These are phyloP conservation scores for Laguncularia racemosa DNA, from an alignment of 345 rosid species.

Conservation along the genomic window DNA sequence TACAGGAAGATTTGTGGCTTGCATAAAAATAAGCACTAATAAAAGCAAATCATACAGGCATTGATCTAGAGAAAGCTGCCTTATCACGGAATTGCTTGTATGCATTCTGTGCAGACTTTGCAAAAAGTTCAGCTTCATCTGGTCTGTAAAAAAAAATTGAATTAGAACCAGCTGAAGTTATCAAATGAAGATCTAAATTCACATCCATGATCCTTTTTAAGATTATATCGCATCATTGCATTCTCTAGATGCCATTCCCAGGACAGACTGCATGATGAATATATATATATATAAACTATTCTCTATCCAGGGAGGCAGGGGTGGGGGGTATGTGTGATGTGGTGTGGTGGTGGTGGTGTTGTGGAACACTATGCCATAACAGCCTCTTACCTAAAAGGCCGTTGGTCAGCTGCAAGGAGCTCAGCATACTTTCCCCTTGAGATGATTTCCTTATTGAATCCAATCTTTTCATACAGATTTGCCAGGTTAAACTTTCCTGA, in stretches of 20 bases:
- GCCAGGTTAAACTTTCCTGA: slow-evolving; percentile 79
- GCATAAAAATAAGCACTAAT: neutral
- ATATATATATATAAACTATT: neutral
- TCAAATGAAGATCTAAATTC: too few species aligned
- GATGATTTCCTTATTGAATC: slow-evolving; percentile 86
- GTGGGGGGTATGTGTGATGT: too few species aligned
- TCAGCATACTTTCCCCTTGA: slow-evolving; percentile 93
- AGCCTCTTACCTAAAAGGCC: slow-evolving; percentile 66
- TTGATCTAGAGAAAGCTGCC: slow-evolving; percentile 86
- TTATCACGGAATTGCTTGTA: slow-evolving; percentile 78
- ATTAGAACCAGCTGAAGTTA: neutral
- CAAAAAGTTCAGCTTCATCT: slow-evolving; percentile 91
- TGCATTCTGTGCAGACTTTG: slow-evolving; percentile 69
- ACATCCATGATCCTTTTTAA: too few species aligned
- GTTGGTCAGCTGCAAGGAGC: slow-evolving; percentile 78
- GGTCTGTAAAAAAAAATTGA: slow-evolving; percentile 37
- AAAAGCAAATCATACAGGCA: slow-evolving; percentile 45
- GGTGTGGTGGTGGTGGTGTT: too few species aligned
- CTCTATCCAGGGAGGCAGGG: too few species aligned
- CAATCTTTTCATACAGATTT: slow-evolving; percentile 80
- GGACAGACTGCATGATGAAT: neutral
- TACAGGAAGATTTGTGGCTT: neutral
- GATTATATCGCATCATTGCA: neutral
- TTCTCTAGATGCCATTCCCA: too few species aligned
- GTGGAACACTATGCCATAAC: neutral